These are phyloP conservation scores for Naganishia friedmannii DNA, from an alignment of 768 basidiomycete species.

Conservation along the genomic window DNA sequence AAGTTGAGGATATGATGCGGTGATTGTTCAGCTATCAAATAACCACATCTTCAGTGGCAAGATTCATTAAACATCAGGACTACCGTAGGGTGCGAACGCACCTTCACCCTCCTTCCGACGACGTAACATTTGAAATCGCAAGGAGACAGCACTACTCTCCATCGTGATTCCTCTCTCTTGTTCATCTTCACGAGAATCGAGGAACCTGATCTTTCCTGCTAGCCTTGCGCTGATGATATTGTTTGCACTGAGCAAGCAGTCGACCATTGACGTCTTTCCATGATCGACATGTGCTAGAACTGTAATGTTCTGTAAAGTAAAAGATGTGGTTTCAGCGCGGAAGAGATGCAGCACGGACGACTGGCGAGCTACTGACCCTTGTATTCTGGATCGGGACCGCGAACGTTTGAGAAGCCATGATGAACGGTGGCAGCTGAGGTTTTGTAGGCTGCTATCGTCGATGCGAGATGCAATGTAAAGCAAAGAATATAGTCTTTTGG, in stretches of 20 bases:
- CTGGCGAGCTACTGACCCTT: constrained; percentile 34
- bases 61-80: not conserved
- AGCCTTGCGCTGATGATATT: constrained; percentile 91
- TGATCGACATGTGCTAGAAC: constrained; percentile 63
- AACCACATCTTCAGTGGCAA: constrained; percentile 37
- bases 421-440: not conserved
- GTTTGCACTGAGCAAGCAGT: constrained; percentile 90
- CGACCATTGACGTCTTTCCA: constrained; percentile 76
- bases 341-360: not conserved
- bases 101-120: constrained; percentile 41
- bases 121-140: constrained; percentile 70
- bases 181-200: constrained; percentile 94
- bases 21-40: constrained; percentile 51
- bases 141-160: constrained; percentile 79
- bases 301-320: constrained; percentile 77
- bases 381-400: constrained; percentile 48
- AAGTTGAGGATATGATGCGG: constrained; percentile 84
- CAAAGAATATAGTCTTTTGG: too few relatives aligned
- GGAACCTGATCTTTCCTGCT: constrained; percentile 93
- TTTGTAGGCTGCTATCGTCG: not conserved
- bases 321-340: constrained; percentile 55
- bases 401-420: constrained; percentile 33
- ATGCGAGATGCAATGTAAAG: not conserved
- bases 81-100: constrained; percentile 26
- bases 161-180: constrained; percentile 97